A percentile compares a stretch with the other conserved stretches of the same genome.
Evolutionary conservation across 805 yeast species (phyloP).

Genomic region (Ogataea methylovora): DNA sequence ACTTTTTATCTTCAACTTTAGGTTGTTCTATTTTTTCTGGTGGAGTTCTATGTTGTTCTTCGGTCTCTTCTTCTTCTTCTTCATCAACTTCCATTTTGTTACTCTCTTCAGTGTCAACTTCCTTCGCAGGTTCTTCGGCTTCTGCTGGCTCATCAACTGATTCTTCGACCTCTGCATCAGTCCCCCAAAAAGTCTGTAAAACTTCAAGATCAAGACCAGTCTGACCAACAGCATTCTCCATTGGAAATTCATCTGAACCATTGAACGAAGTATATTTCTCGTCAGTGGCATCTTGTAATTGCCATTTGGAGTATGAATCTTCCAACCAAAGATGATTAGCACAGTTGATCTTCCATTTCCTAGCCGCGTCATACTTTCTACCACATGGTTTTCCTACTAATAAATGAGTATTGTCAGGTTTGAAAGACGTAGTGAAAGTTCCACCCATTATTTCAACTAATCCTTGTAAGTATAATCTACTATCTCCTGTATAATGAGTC

Average conservation of each 20-base stretch:
- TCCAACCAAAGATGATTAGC: constrained; percentile 89
- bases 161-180: constrained; percentile 10
- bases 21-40: too few relatives aligned
- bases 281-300: constrained; percentile 33
- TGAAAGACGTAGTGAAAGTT: constrained; percentile 57
- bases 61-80: neutral
- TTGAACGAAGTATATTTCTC: constrained; percentile 41
- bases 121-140: neutral
- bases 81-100: neutral
- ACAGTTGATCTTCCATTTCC: constrained; percentile 56
- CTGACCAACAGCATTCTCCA: constrained; percentile 41
- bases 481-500: constrained; percentile 82
- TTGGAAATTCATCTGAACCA: too few relatives aligned
- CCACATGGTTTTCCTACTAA: constrained; percentile 65
- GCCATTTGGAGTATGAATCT: constrained; percentile 64
- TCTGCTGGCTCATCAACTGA: neutral
- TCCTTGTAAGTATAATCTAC: constrained; percentile 61
- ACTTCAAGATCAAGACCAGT: constrained; percentile 6
- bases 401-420: constrained; percentile 58
- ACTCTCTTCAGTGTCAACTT: neutral
- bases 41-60: neutral
- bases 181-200: constrained; percentile 8
- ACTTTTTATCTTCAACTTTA: too few relatives aligned
- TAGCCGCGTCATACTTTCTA: constrained; percentile 67
- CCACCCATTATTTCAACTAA: constrained; percentile 71